A percentile compares a stretch with the other conserved stretches of the same genome.
Evolutionary conservation across 192 early-diverging fungal species (phyloP).

Genomic region (Coemansia sp.): DNA sequence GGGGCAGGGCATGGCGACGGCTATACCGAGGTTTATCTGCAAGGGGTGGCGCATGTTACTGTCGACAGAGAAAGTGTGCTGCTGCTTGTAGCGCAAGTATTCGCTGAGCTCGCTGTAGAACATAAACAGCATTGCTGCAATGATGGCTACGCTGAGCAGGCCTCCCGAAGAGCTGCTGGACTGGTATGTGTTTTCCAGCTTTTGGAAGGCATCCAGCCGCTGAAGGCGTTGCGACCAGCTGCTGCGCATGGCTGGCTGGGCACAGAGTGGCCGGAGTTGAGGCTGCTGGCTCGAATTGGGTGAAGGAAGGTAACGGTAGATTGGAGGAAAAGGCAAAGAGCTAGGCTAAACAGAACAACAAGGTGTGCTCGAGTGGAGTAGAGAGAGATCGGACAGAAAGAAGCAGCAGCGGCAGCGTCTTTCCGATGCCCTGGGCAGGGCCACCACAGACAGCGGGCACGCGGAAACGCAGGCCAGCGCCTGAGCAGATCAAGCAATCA

Average conservation of each 20-base stretch:
- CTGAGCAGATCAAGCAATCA: background rate
- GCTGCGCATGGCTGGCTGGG: conserved; percentile 1
- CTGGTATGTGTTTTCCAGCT: conserved; percentile 79
- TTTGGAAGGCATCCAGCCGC: conserved; percentile 79
- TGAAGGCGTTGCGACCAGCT: conserved; percentile 9
- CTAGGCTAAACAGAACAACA: no score
- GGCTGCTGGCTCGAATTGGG: no score
- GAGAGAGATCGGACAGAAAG: no score
- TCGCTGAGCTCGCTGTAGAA: conserved; percentile 64
- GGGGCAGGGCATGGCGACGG: conserved; percentile 81
- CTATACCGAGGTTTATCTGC: conserved; percentile 83
- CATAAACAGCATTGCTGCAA: conserved; percentile 63
- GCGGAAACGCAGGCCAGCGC: no score
- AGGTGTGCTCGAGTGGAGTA: no score
- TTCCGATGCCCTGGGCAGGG: no score
- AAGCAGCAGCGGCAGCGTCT: no score
- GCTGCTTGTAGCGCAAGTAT: conserved; percentile 59
- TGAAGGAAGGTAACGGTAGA: no score
- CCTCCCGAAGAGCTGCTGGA: conserved; percentile 70
- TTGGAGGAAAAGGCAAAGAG: no score
- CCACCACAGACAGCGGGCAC: no score
- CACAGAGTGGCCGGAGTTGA: no score
- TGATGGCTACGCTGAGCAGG: conserved; percentile 67
- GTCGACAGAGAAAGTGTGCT: conserved; percentile 82
- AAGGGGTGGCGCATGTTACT: conserved; percentile 56